Base-by-base conservation (phyloP, 73 alveolate species). In the Paramecium octaurelia region DNA sequence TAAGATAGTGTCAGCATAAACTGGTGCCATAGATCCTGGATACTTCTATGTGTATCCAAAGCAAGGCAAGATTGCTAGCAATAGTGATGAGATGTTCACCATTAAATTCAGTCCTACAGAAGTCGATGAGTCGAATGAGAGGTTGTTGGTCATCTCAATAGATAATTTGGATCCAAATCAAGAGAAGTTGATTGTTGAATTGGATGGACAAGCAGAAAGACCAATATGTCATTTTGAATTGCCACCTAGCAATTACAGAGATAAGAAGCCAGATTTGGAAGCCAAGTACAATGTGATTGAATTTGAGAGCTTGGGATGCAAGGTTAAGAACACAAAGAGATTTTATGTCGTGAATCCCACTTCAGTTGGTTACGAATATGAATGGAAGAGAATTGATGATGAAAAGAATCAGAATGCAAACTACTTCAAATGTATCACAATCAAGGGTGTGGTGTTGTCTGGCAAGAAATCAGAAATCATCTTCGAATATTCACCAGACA, bases 311-410 rank as follows among this genome's bases (percentile, higher is more conserved):
- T 94, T 99, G 76, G 99, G 99, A 44, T 94, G 98, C 86, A 98
- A 96, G 93, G 99, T 99, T 35, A 96, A 98, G 92, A 99, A 99
- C 95, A 98, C 99, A 14, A 98, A 95, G 92, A 95, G 99, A 92
- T 99, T 99, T 97, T 98, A 98, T 96, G 99, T 99, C 11, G 98
- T 98, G 80, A 98, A 99, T 95, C 99, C 99, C 50, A 99, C 99
- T 8, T 95, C 97, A 71, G 98, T 97, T 92, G 99, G 99, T 73
- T 99, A 99, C 92, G 99, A 99, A 85, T 99, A 98, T 94, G 99
- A 97, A 88, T 99, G 99, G 99, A 99, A 97, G 85, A 97, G 92
- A 57, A 58, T 76, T 42, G 94, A 64, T 48, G 95, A 95, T 92
- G 98, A 92, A 64, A 87, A 96, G 92, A 83, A 48, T 76, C 69